Percentiles rank a stretch among this genome's conserved stretches.
Evolutionary conservation across 805 yeast genomes (phyloP).

Genomic region (Isabelozyma heimii): DNA sequence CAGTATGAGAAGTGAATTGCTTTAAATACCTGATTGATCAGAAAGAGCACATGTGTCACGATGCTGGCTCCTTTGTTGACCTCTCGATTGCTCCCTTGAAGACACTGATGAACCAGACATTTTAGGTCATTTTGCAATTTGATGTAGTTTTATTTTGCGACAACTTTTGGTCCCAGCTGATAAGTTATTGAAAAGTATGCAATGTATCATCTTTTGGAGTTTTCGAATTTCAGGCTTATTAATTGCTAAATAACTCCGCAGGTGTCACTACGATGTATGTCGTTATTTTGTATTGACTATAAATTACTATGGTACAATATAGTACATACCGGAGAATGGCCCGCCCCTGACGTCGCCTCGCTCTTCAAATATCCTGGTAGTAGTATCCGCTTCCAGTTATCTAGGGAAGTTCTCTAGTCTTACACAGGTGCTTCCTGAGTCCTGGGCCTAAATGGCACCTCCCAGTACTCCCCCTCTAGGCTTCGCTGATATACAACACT

Average conservation of each 20-base stretch:
- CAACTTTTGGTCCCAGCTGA: too few species aligned
- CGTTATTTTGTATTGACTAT: neutral
- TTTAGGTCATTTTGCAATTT: too few species aligned
- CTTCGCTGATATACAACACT: slow-evolving; percentile 44
- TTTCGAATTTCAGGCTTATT: neutral
- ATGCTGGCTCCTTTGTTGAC: too few species aligned
- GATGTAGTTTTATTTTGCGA: too few species aligned
- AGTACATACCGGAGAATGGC: slow-evolving; percentile 1
- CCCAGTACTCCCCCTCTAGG: slow-evolving; percentile 9
- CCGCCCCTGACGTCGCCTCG: neutral
- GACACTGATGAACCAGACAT: too few species aligned
- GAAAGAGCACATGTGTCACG: too few species aligned
- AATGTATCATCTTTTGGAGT: too few species aligned
- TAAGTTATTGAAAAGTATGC: neutral
- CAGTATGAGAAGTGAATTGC: too few species aligned
- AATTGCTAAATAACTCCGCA: neutral
- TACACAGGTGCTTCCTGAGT: too few species aligned
- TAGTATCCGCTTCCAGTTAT: neutral
- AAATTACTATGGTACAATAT: slow-evolving; percentile 1
- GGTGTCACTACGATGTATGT: neutral
- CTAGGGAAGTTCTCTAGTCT: neutral
- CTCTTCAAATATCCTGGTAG: neutral
- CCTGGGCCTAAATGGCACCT: too few species aligned
- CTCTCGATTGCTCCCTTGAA: too few species aligned
- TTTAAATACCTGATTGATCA: too few species aligned